phyloP scores from a whole-genome alignment of 2,329 filamentous ascomycete genomes.

The Aspergillus sp. region DNA sequence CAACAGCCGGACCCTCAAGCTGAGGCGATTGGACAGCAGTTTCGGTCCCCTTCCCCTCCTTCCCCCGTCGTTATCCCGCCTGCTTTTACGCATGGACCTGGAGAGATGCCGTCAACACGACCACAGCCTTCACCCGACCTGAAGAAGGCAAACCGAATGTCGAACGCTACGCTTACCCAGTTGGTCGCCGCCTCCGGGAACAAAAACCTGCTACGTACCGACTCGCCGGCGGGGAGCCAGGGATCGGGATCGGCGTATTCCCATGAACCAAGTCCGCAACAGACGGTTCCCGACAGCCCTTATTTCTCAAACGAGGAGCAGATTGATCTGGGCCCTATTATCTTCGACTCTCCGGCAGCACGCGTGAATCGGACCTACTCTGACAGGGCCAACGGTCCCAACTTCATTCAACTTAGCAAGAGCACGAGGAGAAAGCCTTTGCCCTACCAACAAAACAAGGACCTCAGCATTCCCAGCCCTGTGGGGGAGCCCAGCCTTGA shows the following conservation, averaged over 20 bases:
- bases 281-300: conserved; percentile 38
- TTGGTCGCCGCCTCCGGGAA: conserved; percentile 68
- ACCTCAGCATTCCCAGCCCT: conserved; percentile 19
- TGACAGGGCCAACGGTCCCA: conserved; percentile 9
- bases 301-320: conserved; percentile 1
- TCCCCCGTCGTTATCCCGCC: conserved; percentile 78
- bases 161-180: conserved; percentile 76
- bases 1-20: conserved; percentile 18
- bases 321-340: conserved; percentile 3
- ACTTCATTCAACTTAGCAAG: conserved; percentile 42
- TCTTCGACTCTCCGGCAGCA: conserved; percentile 12
- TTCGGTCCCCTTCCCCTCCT: conserved; percentile 59
- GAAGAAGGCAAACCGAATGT: conserved; percentile 79
- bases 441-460: conserved; percentile 35
- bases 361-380: conserved; percentile 16
- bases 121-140: conserved; percentile 76
- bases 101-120: conserved; percentile 66
- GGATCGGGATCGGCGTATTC: conserved; percentile 40
- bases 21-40: conserved; percentile 34
- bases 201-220: conserved; percentile 40
- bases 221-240: conserved; percentile 38
- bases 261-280: conserved; percentile 39
- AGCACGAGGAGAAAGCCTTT: conserved; percentile 55
- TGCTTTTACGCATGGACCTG: conserved; percentile 72
- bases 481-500: conserved; percentile 39